Percentiles rank a stretch among this genome's conserved stretches.
These are phyloP conservation scores for Eucalyptus polybractea DNA, from an alignment of 345 rosid genomes.

Conservation along the genomic window DNA sequence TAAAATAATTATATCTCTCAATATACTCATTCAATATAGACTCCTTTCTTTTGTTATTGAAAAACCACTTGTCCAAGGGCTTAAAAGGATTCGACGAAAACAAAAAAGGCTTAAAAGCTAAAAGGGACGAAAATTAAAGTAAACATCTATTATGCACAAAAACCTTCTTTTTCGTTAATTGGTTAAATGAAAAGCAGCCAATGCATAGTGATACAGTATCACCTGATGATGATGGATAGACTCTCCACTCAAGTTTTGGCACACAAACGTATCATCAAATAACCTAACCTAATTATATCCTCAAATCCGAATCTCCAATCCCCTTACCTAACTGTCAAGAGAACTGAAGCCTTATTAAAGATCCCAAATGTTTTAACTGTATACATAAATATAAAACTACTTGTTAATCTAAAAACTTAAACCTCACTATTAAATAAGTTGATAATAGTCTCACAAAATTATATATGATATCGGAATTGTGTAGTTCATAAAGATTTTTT, in stretches of 20 bases:
- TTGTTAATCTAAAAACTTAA: neutral
- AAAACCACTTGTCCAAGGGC: too few relatives aligned
- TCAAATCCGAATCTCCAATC: neutral
- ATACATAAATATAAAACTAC: neutral
- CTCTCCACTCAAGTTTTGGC: neutral
- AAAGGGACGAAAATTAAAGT: too few relatives aligned
- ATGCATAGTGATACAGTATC: neutral
- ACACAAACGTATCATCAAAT: neutral
- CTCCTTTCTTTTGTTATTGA: too few relatives aligned
- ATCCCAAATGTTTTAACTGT: neutral
- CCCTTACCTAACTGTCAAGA: neutral
- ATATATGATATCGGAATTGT: neutral
- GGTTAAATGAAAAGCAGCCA: too few relatives aligned
- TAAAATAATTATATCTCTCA: too few relatives aligned
- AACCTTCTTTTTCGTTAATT: too few relatives aligned
- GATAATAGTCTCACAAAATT: neutral
- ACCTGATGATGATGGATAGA: neutral
- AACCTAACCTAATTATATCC: neutral
- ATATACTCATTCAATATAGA: too few relatives aligned
- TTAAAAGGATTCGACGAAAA: too few relatives aligned
- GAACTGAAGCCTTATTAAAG: neutral
- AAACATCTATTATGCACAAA: too few relatives aligned
- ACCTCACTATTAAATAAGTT: neutral
- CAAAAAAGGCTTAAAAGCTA: too few relatives aligned
- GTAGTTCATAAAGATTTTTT: too few relatives aligned